Evolutionary conservation across 2,329 filamentous ascomycete genomes (phyloP).

Genomic region (Cercospora zeina): DNA sequence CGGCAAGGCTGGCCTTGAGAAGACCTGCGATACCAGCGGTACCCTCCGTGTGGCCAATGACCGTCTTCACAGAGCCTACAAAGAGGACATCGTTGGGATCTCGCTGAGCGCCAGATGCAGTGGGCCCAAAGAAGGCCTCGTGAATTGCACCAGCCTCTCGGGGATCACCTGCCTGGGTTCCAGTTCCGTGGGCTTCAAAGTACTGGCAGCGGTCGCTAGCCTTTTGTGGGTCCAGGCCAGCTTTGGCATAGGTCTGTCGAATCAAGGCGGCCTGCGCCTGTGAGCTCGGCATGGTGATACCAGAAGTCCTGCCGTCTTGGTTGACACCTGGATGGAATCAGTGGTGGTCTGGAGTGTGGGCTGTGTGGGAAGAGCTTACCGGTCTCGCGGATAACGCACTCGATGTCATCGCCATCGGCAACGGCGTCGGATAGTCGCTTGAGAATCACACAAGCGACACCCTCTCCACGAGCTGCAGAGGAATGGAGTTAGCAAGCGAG

Average conservation of each 20-base stretch:
- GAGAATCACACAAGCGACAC: slow-evolving; percentile 43
- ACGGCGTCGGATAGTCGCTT: slow-evolving; percentile 37
- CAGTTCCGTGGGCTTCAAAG: slow-evolving; percentile 36
- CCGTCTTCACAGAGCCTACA: slow-evolving; percentile 39
- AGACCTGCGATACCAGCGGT: slow-evolving; percentile 52
- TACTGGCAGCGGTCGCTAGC: slow-evolving; percentile 25
- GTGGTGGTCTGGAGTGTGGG: no score
- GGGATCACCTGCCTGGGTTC: slow-evolving; percentile 31
- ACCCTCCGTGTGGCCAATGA: slow-evolving; percentile 54
- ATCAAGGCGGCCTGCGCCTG: slow-evolving; percentile 13
- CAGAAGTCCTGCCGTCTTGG: slow-evolving; percentile 42
- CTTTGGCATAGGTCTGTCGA: slow-evolving; percentile 9
- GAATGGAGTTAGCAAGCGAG: slow-evolving; percentile 25
- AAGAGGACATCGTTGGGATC: slow-evolving; percentile 17
- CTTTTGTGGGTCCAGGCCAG: slow-evolving; percentile 3
- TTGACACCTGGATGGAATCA: slow-evolving; percentile 32
- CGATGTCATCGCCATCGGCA: slow-evolving; percentile 36
- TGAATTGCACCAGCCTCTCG: slow-evolving; percentile 18
- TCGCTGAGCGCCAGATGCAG: slow-evolving; percentile 16
- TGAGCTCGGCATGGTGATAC: slow-evolving; percentile 35
- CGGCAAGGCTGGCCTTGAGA: slow-evolving; percentile 38
- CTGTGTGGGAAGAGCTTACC: no score
- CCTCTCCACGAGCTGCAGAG: slow-evolving; percentile 50
- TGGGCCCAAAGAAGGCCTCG: background rate
- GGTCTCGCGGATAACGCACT: slow-evolving; percentile 42